Percentiles rank a stretch among this genome's conserved stretches.
These are phyloP conservation scores for Bertia moriformis DNA, from an alignment of 2,329 filamentous ascomycete genomes.

Conservation along the genomic window DNA sequence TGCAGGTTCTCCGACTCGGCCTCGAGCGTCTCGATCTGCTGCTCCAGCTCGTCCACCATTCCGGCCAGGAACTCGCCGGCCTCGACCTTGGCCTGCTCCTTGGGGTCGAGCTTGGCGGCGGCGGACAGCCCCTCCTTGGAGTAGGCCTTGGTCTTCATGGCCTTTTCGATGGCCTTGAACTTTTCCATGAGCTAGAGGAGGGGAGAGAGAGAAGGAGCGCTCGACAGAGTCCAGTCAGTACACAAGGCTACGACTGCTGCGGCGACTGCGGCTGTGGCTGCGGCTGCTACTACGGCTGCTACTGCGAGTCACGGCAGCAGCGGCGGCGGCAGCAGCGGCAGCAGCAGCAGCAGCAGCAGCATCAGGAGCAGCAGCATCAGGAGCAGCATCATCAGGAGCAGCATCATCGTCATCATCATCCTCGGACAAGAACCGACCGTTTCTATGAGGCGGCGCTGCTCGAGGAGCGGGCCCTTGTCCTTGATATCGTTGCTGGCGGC, in stretches of 20 bases:
- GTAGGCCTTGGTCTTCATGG: conserved; percentile 99
- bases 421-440: conserved; percentile 66
- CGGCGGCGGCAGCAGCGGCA: conserved; percentile 5
- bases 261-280: too few species aligned
- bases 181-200: conserved; percentile 83
- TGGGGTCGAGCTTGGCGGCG: conserved; percentile 87
- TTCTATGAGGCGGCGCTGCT: conserved; percentile 91
- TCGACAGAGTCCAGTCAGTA: too few species aligned
- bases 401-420: conserved; percentile 6
- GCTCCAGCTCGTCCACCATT: conserved; percentile 84
- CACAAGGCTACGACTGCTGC: too few species aligned
- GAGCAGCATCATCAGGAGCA: conserved; percentile 3
- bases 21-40: conserved; percentile 83
- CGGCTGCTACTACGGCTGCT: conserved; percentile 3
- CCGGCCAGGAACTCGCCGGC: conserved; percentile 69
- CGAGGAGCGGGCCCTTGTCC: conserved; percentile 89
- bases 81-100: conserved; percentile 87
- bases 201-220: not conserved
- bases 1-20: conserved; percentile 78
- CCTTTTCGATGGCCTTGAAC: conserved; percentile 98
- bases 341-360: too few species aligned
- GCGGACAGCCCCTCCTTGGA: conserved; percentile 93
- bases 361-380: conserved; percentile 4
- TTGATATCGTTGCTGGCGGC: conserved; percentile 97
- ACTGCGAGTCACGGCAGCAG: not conserved